Evolutionary conservation across 495 filamentous ascomycete species (phyloP).

Genomic region (Letharia columbiana): DNA sequence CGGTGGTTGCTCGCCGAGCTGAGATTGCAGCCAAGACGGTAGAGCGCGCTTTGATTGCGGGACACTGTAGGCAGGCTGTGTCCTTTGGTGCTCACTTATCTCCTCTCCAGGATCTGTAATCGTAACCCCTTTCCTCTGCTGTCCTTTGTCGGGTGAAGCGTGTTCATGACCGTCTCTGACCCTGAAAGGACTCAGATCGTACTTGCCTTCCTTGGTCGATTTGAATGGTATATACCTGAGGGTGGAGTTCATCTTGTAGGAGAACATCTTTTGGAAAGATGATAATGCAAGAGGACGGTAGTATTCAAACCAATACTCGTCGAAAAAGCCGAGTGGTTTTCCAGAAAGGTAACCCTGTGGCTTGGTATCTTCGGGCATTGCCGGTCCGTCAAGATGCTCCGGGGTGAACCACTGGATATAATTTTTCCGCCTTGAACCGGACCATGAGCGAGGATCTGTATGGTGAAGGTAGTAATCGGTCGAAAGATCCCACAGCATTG

Average conservation of each 20-base stretch:
- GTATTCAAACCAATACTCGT: constrained; percentile 98
- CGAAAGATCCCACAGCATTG: constrained; percentile 93
- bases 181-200: constrained; percentile 77
- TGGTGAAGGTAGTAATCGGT: constrained; percentile 98
- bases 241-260: constrained; percentile 82
- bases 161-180: constrained; percentile 50
- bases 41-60: constrained; percentile 8
- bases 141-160: constrained; percentile 42
- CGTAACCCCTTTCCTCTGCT: constrained; percentile 50
- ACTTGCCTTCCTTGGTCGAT: constrained; percentile 56
- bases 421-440: constrained; percentile 53
- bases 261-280: constrained; percentile 79
- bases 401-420: constrained; percentile 88
- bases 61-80: constrained; percentile 1
- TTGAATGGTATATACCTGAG: constrained; percentile 70
- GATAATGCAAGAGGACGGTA: constrained; percentile 82
- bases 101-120: constrained; percentile 49
- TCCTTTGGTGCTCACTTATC: constrained; percentile 12
- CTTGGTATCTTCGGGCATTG: constrained; percentile 39
- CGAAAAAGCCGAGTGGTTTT: constrained; percentile 60
- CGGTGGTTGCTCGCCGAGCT: constrained; percentile 27
- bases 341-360: constrained; percentile 38
- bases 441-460: constrained; percentile 65
- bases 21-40: constrained; percentile 41
- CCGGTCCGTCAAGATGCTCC: constrained; percentile 53